Conservation (phyloP, 2,329 filamentous ascomycete species). For the Endoconidiophora laricicola region DNA sequence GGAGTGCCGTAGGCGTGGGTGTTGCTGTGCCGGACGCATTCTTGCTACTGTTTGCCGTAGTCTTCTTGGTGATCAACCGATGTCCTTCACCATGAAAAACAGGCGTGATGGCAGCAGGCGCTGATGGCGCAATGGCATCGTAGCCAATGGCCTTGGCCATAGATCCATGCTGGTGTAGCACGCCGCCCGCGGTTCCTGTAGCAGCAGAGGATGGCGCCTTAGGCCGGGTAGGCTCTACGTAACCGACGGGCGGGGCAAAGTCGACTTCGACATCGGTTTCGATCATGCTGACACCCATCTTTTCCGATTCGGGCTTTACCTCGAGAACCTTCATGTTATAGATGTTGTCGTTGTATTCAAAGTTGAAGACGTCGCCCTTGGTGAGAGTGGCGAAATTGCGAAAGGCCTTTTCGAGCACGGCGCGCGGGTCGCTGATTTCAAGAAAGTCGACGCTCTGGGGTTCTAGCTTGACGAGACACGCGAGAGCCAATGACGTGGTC, state of each 20-base stretch:
- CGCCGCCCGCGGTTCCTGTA: conserved; percentile 66
- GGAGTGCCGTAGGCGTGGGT: conserved; percentile 17
- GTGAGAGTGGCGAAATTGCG: conserved; percentile 89
- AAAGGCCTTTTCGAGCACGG: conserved; percentile 91
- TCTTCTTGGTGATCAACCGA: conserved; percentile 58
- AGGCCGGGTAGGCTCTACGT: conserved; percentile 64
- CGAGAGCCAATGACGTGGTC: conserved; percentile 79
- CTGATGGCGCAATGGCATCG: conserved; percentile 66
- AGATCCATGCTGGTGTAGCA: conserved; percentile 68
- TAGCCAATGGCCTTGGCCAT: conserved; percentile 99
- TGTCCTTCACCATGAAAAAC: conserved; percentile 72
- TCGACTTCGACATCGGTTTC: conserved; percentile 96
- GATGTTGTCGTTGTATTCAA: conserved; percentile 85
- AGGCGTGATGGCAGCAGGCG: conserved; percentile 50
- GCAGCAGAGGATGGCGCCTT: conserved; percentile 20
- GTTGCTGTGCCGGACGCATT: conserved; percentile 57
- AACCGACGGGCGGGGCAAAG: conserved; percentile 85
- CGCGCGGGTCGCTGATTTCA: conserved; percentile 92
- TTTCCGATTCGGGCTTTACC: conserved; percentile 69
- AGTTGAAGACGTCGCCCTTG: conserved; percentile 87
- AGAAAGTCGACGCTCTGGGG: conserved; percentile 87
- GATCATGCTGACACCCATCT: conserved; percentile 81
- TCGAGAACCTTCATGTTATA: conserved; percentile 90
- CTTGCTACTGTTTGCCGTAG: conserved; percentile 45
- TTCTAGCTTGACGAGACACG: conserved; percentile 89